Conservation (phyloP, 108 stramenopile species). For the Nitzschia sp. region DNA sequence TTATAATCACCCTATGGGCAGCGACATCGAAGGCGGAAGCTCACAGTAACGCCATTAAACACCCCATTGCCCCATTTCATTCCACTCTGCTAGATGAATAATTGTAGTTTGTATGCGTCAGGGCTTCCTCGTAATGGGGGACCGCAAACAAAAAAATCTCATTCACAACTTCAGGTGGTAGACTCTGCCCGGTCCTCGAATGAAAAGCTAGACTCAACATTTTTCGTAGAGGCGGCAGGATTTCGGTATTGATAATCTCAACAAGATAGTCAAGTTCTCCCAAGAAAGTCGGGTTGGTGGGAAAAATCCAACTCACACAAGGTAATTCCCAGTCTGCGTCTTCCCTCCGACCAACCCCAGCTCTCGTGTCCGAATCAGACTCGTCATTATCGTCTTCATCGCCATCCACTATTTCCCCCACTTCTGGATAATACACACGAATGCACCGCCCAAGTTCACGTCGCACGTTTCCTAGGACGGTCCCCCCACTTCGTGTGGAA, state of each 20-base stretch:
- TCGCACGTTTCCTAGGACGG: background rate
- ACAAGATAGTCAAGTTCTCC: background rate
- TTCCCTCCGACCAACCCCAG: background rate
- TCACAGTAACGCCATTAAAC: no score
- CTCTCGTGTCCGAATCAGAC: background rate
- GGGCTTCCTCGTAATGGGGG: slow-evolving; percentile 5
- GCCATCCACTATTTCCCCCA: slow-evolving; percentile 1
- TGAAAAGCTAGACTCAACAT: background rate
- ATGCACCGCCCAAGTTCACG: background rate
- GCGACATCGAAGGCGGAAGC: no score
- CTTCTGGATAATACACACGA: background rate
- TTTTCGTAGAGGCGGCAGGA: background rate
- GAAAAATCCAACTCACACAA: background rate
- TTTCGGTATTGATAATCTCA: background rate
- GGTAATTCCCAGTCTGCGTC: background rate
- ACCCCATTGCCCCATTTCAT: no score
- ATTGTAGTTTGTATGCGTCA: background rate
- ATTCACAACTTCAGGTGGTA: background rate
- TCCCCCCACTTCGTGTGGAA: background rate
- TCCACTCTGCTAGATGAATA: no score
- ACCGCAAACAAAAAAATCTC: background rate
- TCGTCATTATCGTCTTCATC: background rate
- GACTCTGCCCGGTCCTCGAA: background rate
- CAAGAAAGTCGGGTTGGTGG: background rate
- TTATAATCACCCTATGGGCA: no score